Evolutionary conservation across 176 grass and related monocot genomes (phyloP), one percentile per base, ranked within the genome.

Genomic region (Oryza glumipatula): DNA sequence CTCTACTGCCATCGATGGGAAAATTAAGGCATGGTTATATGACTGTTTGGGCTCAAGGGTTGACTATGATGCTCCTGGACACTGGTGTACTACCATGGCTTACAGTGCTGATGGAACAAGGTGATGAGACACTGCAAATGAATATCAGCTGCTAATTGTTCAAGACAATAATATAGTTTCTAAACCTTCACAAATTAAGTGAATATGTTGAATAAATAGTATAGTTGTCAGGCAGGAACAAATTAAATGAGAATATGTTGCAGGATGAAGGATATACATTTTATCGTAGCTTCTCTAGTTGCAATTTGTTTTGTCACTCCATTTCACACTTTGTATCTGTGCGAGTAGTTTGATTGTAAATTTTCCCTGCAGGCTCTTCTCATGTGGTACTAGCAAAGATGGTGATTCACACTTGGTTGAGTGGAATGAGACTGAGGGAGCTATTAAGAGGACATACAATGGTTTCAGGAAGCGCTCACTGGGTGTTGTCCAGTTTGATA

Each of bases 21-120:
- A 99, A 94, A 99, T 99, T 70, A 99, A 99, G 83, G 97, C 97
- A 83, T 99, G 97, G 97, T 64, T 99, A 21, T 99, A 99, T 76
- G 97, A 99, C 82, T 96, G 92, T 86, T 81, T 99, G 81, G 97
- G 97, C 67, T 99, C 97, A 23, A 94, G 97, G 84, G 97, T 99
- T 58, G 97, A 99, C 81, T 99, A 99, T 76, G 97, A 99, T 90
- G 97, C 97, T 71, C 97, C 97, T 76, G 97, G 97, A 70, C 92
- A 99, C 72, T 99, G 97, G 94, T 99, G 97, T 84, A 96, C 97
- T 30, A 94, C 94, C 36, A 99, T 99, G 97, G 68, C 97, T 67
- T 99, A 99, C 77, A 99, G 90, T 86, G 91, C 93, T 69, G 97
- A 99, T 67, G 97, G 97, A 45, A 91, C 94, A 60, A 94, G 97